Base-by-base conservation (phyloP, 1,284 basidiomycete genomes). In the Chondrostereum purpureum region DNA sequence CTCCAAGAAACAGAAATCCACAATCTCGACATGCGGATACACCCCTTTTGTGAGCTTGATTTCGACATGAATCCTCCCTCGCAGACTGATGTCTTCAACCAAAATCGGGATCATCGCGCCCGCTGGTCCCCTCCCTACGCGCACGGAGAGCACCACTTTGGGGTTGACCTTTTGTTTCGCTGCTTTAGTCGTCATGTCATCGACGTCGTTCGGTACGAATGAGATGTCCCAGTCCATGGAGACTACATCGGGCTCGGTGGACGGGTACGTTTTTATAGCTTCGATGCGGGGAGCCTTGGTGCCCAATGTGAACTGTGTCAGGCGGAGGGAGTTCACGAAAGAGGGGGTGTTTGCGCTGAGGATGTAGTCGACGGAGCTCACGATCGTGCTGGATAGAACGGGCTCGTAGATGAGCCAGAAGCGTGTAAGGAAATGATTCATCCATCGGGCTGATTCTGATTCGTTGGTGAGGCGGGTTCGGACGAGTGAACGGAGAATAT, bases 171-270 rank as follows among this genome's bases (percentile, higher is more conserved):
- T 90, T 48, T 67, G 71, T 21, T 68, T 72, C 12, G 79, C 80
- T 65, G 94, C 82, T 23, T 77, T 75, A 27, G 84, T 79, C 2
- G 94, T 96, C 60, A 98, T 66, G 58, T 98, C 91, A 20, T 81
- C 78, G 8, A 85, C 61, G 57, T 99, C 96, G 54, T 87, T 97
- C 1, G 96, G 96, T 1, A 87, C 94, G 66, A 99, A 99, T 1
- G 88, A 91, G 48, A 99, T 67, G 49, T 80, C 87, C 94, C 94
- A 98, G 61, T 98, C 94, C 96, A 99, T 98, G 69, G 92, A 79
- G 49, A 98, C 86, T 42, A 90, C 70, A 55, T 96, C 92, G 42
- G 96, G 89, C 27, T 83, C 83, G n/a, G 95, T 98, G 50, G 84
- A 80, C 3, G 93, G 90, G 63, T 88, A 93, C 2, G 96, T 99